phyloP scores from a whole-genome alignment of 2,329 filamentous ascomycete species.

The Penicillium sp. region DNA sequence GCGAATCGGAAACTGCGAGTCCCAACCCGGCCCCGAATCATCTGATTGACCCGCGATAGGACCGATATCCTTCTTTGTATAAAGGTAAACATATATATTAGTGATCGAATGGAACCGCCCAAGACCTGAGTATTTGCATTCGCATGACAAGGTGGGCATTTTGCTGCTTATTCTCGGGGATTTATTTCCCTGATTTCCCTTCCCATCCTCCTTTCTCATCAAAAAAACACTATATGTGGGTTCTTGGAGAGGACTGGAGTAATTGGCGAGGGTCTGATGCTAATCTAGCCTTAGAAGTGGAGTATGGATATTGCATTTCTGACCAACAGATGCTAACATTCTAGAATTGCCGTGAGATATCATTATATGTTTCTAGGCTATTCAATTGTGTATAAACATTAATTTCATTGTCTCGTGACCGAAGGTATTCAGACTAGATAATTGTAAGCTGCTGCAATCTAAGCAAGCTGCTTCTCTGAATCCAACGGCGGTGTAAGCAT shows the following conservation, averaged over 20 bases:
- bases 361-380: too few relatives aligned
- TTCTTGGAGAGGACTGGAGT: slow-evolving; percentile 37
- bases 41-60: not conserved
- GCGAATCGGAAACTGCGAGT: not conserved
- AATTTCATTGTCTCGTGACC: not conserved
- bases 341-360: too few relatives aligned
- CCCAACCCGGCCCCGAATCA: not conserved
- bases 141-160: not conserved
- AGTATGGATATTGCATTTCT: too few relatives aligned
- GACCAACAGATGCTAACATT: too few relatives aligned
- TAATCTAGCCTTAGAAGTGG: too few relatives aligned
- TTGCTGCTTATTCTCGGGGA: not conserved
- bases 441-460: not conserved
- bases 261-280: not conserved
- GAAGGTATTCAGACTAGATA: not conserved
- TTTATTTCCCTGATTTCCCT: slow-evolving; percentile 9
- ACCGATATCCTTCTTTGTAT: not conserved
- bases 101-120: slow-evolving; percentile 12
- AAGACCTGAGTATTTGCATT: not conserved
- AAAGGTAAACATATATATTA: slow-evolving; percentile 13
- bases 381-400: too few relatives aligned
- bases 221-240: slow-evolving; percentile 37
- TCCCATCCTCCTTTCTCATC: slow-evolving; percentile 35
- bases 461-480: slow-evolving; percentile 25
- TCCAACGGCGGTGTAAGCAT: slow-evolving; percentile 36